Evolutionary conservation across 179 eudicot species (phyloP).

Genomic region (Amaranthus tricolor): DNA sequence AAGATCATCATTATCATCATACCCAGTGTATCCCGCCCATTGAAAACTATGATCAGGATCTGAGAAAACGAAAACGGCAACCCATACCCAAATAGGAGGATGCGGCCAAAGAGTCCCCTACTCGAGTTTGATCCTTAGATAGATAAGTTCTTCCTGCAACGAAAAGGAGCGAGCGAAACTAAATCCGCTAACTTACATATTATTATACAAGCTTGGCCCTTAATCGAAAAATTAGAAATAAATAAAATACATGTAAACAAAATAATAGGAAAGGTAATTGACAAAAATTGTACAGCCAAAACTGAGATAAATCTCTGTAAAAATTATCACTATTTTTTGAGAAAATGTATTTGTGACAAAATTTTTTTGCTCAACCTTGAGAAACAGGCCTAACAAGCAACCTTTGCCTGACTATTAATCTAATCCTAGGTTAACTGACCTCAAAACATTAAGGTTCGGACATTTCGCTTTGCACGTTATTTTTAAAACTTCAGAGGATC

Average conservation of each 20-base stretch:
- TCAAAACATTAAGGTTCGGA: not conserved
- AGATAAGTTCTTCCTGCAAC: too few relatives aligned
- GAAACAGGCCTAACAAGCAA: constrained; percentile 23
- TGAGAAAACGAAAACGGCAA: too few relatives aligned
- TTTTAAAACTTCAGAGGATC: constrained; percentile 7
- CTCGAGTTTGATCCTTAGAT: too few relatives aligned
- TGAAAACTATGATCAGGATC: too few relatives aligned
- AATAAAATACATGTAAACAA: not conserved
- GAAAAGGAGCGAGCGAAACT: too few relatives aligned
- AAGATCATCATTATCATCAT: too few relatives aligned
- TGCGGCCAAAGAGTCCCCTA: too few relatives aligned
- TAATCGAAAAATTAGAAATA: too few relatives aligned
- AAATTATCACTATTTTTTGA: constrained; percentile 1
- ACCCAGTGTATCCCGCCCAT: too few relatives aligned
- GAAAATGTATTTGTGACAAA: constrained; percentile 19
- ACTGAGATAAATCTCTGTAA: constrained; percentile 27
- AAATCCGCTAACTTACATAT: too few relatives aligned
- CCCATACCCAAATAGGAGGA: too few relatives aligned
- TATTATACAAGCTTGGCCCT: too few relatives aligned
- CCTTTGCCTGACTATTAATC: constrained; percentile 14
- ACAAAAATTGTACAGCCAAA: not conserved
- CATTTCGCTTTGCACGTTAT: constrained; percentile 12
- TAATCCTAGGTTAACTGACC: constrained; percentile 8
- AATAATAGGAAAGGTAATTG: not conserved
- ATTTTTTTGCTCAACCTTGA: constrained; percentile 21